Percentiles rank a stretch among this genome's conserved stretches.
These are phyloP conservation scores for Penicillium sp. DNA, from an alignment of 2,329 filamentous ascomycete species.

Conservation along the genomic window DNA sequence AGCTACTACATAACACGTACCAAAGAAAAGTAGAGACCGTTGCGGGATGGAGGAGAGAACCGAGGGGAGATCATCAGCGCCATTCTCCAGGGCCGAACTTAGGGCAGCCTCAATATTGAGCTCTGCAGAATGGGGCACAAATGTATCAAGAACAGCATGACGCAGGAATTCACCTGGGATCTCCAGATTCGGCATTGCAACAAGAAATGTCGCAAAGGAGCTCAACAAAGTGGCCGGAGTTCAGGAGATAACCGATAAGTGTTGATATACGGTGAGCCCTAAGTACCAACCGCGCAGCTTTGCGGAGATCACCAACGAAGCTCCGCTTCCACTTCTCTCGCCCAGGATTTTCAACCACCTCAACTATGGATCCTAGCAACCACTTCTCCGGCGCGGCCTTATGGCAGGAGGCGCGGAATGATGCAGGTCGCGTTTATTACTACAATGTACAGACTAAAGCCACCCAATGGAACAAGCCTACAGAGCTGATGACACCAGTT, in stretches of 20 bases:
- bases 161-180: conserved; percentile 42
- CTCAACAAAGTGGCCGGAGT: conserved; percentile 7
- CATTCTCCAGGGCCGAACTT: conserved; percentile 44
- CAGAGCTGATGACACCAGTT: conserved; percentile 76
- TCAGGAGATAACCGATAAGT: conserved; percentile 21
- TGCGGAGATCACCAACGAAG: conserved; percentile 21
- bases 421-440: conserved; percentile 84
- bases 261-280: conserved; percentile 3
- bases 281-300: conserved; percentile 30
- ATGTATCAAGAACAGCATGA: conserved; percentile 43
- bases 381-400: conserved; percentile 51
- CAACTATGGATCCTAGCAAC: conserved; percentile 48
- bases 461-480: conserved; percentile 92
- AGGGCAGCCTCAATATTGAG: conserved; percentile 42
- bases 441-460: conserved; percentile 81
- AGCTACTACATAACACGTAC: conserved; percentile 31
- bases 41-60: conserved; percentile 50
- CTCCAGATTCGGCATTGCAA: conserved; percentile 36
- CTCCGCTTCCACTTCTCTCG: conserved; percentile 22
- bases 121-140: conserved; percentile 43
- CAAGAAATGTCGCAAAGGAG: conserved; percentile 25
- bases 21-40: conserved; percentile 52
- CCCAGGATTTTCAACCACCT: neutral
- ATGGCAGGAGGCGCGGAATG: conserved; percentile 78
- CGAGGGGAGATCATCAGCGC: conserved; percentile 43